Evolutionary conservation across 1,139 yeast species (phyloP).

Genomic region (Kodamaea sp.): DNA sequence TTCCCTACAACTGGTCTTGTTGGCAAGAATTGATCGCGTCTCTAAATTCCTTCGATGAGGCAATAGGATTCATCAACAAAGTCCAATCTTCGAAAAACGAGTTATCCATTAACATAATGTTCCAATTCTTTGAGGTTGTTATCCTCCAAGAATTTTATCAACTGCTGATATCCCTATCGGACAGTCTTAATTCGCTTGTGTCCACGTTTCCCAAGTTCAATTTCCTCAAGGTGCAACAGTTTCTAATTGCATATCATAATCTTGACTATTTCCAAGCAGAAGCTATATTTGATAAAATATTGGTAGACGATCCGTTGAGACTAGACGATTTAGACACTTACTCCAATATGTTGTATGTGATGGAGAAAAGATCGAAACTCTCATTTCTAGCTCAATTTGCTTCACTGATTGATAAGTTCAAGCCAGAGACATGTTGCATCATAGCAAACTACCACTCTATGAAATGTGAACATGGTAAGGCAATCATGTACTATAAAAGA

Average conservation of each 20-base stretch:
- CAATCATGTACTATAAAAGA: constrained; percentile 88
- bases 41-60: constrained; percentile 64
- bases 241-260: constrained; percentile 76
- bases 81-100: constrained; percentile 28
- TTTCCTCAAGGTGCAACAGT: constrained; percentile 77
- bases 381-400: constrained; percentile 88
- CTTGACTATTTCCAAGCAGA: constrained; percentile 84
- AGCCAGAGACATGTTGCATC: constrained; percentile 95
- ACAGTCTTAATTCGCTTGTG: constrained; percentile 48
- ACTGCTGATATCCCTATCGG: constrained; percentile 52
- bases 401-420: constrained; percentile 76
- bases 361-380: constrained; percentile 83
- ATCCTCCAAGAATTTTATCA: constrained; percentile 82
- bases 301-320: constrained; percentile 79
- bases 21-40: constrained; percentile 84
- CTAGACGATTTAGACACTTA: constrained; percentile 89
- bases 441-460: constrained; percentile 92
- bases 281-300: constrained; percentile 69
- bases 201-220: constrained; percentile 68
- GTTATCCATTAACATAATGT: constrained; percentile 48
- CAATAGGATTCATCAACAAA: constrained; percentile 45
- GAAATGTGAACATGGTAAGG: constrained; percentile 91
- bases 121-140: constrained; percentile 67
- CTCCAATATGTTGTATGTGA: constrained; percentile 90
- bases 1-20: constrained; percentile 91